Conservation (phyloP, 495 filamentous ascomycete genomes). For the Astrocystis sublimbata region DNA sequence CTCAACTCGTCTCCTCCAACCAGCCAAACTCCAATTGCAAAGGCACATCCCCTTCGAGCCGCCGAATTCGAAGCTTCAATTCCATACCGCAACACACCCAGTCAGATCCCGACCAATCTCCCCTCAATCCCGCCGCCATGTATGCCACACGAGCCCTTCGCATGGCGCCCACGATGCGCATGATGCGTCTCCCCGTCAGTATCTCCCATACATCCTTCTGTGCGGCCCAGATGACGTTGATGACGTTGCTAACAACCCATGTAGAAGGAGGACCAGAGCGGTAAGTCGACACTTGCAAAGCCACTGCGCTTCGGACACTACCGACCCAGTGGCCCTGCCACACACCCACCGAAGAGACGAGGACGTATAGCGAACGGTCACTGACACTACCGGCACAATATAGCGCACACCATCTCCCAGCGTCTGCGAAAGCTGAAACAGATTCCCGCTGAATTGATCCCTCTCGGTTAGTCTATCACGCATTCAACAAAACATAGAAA, state of each 20-base stretch:
- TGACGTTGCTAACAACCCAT: slow-evolving; percentile 34
- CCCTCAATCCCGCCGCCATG: slow-evolving; percentile 53
- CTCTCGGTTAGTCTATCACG: slow-evolving; percentile 80
- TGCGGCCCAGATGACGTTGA: slow-evolving; percentile 20
- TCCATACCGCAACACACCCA: slow-evolving; percentile 20
- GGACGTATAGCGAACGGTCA: neutral
- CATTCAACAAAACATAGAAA: neutral
- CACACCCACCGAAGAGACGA: neutral
- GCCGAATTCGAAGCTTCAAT: slow-evolving; percentile 11
- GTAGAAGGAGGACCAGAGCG: slow-evolving; percentile 81
- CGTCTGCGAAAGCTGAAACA: slow-evolving; percentile 82
- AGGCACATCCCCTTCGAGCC: neutral
- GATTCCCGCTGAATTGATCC: slow-evolving; percentile 92
- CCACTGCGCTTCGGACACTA: neutral
- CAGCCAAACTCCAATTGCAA: slow-evolving; percentile 12
- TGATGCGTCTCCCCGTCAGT: slow-evolving; percentile 82
- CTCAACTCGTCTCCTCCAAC: slow-evolving; percentile 9
- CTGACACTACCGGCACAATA: slow-evolving; percentile 13
- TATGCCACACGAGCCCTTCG: slow-evolving; percentile 61
- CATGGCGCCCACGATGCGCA: slow-evolving; percentile 60
- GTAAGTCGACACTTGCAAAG: slow-evolving; percentile 54
- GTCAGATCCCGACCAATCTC: slow-evolving; percentile 22
- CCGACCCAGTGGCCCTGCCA: neutral
- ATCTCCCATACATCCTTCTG: slow-evolving; percentile 7
- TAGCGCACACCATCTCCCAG: slow-evolving; percentile 97